Evolutionary conservation across 1,284 basidiomycete species (phyloP).

Genomic region (Coriolopsis trogii): DNA sequence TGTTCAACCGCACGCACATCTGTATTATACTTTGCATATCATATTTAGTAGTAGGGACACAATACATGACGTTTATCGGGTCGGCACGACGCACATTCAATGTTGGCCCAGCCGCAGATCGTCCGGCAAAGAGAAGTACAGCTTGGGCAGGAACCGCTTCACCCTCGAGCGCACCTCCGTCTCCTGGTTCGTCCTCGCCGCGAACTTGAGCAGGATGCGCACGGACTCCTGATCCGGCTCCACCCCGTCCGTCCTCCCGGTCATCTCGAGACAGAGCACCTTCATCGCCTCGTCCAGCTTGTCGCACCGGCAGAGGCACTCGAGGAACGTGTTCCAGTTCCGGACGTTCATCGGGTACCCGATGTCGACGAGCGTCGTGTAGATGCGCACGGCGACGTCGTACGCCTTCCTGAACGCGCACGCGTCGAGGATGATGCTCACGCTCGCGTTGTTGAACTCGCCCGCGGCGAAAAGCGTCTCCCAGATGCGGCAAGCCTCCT

Average conservation of each 20-base stretch:
- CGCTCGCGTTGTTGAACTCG: conserved; percentile 62
- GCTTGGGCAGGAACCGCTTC: conserved; percentile 52
- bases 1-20: conserved; percentile 37
- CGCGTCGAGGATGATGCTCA: conserved; percentile 86
- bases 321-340: conserved; percentile 85
- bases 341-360: conserved; percentile 58
- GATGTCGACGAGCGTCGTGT: conserved; percentile 51
- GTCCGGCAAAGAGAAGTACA: conserved; percentile 44
- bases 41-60: conserved; percentile 15
- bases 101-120: neutral
- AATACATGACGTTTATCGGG: conserved; percentile 13
- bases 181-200: conserved; percentile 44
- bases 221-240: conserved; percentile 52
- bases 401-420: conserved; percentile 67
- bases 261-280: conserved; percentile 70
- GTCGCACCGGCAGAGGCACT: conserved; percentile 80
- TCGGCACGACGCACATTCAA: neutral
- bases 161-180: conserved; percentile 51
- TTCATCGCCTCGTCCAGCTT: conserved; percentile 70
- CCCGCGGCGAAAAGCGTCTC: conserved; percentile 68
- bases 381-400: conserved; percentile 55
- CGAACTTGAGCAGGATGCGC: conserved; percentile 57
- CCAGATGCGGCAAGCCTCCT: conserved; percentile 81
- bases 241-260: conserved; percentile 41
- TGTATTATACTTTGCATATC: conserved; percentile 30